A percentile compares a stretch with the other conserved stretches of the same genome.
These are phyloP conservation scores for Amylostereum areolatum DNA, from an alignment of 1,284 basidiomycete genomes.

Conservation along the genomic window DNA sequence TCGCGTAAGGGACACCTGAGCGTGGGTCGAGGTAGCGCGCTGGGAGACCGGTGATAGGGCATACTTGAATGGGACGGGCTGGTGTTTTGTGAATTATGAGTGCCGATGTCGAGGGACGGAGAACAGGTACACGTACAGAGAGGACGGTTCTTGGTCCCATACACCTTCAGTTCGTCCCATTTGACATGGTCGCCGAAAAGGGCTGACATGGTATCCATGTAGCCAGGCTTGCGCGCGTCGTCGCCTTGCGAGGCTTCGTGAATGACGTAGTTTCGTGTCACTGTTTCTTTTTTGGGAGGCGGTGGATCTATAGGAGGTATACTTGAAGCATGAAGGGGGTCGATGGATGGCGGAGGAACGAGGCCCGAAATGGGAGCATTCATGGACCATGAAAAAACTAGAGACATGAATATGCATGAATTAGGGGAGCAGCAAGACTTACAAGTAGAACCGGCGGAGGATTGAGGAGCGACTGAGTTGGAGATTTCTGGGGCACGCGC, in stretches of 20 bases:
- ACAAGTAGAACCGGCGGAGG: constrained; percentile 2
- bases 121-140: constrained; percentile 36
- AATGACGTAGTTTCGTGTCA: constrained; percentile 58
- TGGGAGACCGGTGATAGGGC: constrained; percentile 57
- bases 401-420: too few species aligned
- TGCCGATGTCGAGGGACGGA: constrained; percentile 2
- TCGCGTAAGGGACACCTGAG: constrained; percentile 72
- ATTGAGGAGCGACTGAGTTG: constrained; percentile 1
- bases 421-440: background rate
- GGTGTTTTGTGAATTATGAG: background rate
- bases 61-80: constrained; percentile 59
- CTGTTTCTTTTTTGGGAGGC: constrained; percentile 33
- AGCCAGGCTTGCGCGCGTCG: constrained; percentile 43
- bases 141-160: constrained; percentile 53
- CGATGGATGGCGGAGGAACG: too few species aligned
- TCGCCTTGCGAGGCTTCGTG: constrained; percentile 51
- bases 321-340: background rate
- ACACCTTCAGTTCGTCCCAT: constrained; percentile 66
- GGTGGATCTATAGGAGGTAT: background rate
- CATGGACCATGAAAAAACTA: too few species aligned
- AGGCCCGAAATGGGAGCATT: too few species aligned
- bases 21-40: constrained; percentile 73
- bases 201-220: constrained; percentile 68
- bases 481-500: background rate
- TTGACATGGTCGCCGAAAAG: constrained; percentile 72